Conservation (phyloP, 441 rosid genomes). For the Pelargonium cotyledonis region DNA sequence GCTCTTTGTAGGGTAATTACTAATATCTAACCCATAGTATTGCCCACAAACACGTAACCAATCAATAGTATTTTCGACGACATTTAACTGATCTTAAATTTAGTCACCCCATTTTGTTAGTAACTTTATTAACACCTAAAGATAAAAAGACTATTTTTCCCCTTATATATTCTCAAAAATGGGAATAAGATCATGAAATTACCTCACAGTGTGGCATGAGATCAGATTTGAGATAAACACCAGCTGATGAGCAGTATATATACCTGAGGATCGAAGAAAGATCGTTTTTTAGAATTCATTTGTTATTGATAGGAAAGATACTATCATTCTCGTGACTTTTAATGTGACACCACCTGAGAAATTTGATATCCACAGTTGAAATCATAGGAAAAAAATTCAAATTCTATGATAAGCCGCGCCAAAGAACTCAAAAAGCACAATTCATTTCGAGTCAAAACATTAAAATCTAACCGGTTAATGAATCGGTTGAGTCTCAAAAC, state of each 20-base stretch:
- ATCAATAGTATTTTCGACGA: too few relatives aligned
- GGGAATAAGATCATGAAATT: conserved; percentile 7
- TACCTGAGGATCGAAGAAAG: conserved; percentile 45
- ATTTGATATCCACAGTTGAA: not conserved
- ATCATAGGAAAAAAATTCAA: not conserved
- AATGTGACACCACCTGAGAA: not conserved
- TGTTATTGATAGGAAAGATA: not conserved
- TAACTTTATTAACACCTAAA: too few relatives aligned
- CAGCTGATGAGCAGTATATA: conserved; percentile 94
- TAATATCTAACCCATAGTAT: too few relatives aligned
- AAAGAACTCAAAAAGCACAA: too few relatives aligned
- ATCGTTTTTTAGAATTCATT: conserved; percentile 15
- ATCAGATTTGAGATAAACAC: conserved; percentile 88
- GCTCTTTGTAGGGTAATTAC: too few relatives aligned
- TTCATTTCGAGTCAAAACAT: too few relatives aligned
- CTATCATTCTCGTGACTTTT: not conserved
- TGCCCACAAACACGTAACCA: too few relatives aligned
- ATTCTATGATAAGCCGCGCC: not conserved
- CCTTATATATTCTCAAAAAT: not conserved
- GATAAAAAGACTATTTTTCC: too few relatives aligned
- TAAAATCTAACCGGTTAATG: too few relatives aligned
- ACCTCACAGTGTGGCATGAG: conserved; percentile 75
- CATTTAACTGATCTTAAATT: too few relatives aligned
- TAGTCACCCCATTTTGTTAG: too few relatives aligned
- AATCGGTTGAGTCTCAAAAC: not conserved